Percentiles rank a stretch among this genome's conserved stretches.
phyloP scores from a whole-genome alignment of 768 basidiomycete species.

The Podaxis sp. region DNA sequence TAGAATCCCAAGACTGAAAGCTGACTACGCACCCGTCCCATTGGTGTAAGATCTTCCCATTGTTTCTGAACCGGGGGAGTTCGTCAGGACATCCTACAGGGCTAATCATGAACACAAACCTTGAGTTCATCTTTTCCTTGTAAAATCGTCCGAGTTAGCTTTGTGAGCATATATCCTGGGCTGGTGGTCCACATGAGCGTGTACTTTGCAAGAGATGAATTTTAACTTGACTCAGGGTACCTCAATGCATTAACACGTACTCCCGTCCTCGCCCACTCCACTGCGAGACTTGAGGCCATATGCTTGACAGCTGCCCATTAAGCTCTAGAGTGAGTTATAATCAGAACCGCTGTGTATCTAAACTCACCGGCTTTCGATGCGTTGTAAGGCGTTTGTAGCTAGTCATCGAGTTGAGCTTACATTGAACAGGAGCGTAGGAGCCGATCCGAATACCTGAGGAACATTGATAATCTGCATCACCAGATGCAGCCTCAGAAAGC shows the following conservation, averaged over 20 bases:
- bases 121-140: slow-evolving; percentile 71
- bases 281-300: slow-evolving; percentile 88
- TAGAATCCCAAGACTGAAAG: background rate
- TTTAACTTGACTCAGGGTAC: slow-evolving; percentile 24
- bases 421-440: background rate
- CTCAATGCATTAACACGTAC: slow-evolving; percentile 83
- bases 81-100: background rate
- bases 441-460: slow-evolving; percentile 58
- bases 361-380: slow-evolving; percentile 82
- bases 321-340: background rate
- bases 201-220: background rate
- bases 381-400: slow-evolving; percentile 94
- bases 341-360: background rate
- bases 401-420: slow-evolving; percentile 7
- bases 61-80: slow-evolving; percentile 48
- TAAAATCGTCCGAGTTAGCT: slow-evolving; percentile 80
- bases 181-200: slow-evolving; percentile 28
- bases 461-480: slow-evolving; percentile 72
- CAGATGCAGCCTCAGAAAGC: background rate
- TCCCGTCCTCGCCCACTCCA: slow-evolving; percentile 92
- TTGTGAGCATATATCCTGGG: slow-evolving; percentile 93
- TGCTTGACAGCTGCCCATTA: slow-evolving; percentile 73
- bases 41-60: slow-evolving; percentile 82
- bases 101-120: slow-evolving; percentile 33
- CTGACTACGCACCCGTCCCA: slow-evolving; percentile 63